Evolutionary conservation across 108 stramenopile species (phyloP).

Genomic region (Bacterosira constricta): DNA sequence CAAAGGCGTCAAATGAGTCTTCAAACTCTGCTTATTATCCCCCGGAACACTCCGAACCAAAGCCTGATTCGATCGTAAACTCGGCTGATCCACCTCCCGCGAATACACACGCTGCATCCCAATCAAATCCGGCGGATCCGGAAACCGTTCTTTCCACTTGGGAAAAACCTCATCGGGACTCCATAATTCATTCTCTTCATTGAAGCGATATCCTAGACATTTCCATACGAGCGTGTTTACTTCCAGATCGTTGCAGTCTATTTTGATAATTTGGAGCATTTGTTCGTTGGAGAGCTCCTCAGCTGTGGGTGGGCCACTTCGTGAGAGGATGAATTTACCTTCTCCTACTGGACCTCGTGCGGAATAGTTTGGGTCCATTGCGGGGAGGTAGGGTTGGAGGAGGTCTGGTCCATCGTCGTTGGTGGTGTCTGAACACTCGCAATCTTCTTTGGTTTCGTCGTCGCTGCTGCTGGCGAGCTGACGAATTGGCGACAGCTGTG

Average conservation of each 20-base stretch:
- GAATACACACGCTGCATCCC: conserved; percentile 89
- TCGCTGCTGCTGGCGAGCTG: neutral
- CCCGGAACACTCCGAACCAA: conserved; percentile 79
- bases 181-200: conserved; percentile 64
- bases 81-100: conserved; percentile 83
- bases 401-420: conserved; percentile 18
- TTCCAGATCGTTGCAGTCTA: conserved; percentile 82
- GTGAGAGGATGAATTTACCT: conserved; percentile 65
- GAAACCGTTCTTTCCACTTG: conserved; percentile 89
- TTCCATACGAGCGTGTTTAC: conserved; percentile 94
- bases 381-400: conserved; percentile 68
- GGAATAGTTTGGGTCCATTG: conserved; percentile 66
- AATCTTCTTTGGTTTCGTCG: neutral
- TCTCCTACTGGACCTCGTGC: conserved; percentile 61
- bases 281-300: conserved; percentile 87
- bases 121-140: conserved; percentile 90
- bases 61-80: conserved; percentile 77
- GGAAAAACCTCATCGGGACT: conserved; percentile 78
- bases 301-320: conserved; percentile 64
- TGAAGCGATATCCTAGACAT: conserved; percentile 90
- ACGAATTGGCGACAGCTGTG: neutral
- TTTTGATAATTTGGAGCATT: conserved; percentile 70
- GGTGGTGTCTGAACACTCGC: neutral
- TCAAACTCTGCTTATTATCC: conserved; percentile 84
- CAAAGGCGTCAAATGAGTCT: conserved; percentile 69